Percentiles rank a stretch among this genome's conserved stretches.
Conservation (phyloP, 306 rosid genomes). For the Cercis canadensis region DNA sequence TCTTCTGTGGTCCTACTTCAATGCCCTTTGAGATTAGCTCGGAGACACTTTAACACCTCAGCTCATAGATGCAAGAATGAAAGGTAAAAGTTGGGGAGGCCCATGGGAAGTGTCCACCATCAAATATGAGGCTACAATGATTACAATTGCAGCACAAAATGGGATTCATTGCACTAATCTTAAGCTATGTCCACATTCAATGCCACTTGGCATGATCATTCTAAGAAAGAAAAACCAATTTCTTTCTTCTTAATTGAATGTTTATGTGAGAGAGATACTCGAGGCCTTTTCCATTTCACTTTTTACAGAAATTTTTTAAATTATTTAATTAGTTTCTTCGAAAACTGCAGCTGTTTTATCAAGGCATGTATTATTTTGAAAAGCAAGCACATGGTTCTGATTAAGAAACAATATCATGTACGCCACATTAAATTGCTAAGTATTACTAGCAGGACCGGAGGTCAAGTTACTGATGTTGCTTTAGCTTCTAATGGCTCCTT, state of each 20-base stretch:
- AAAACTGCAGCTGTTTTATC: slow-evolving; percentile 25
- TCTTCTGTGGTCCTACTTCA: slow-evolving; percentile 41
- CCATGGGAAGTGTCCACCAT: slow-evolving; percentile 35
- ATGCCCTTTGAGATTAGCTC: slow-evolving; percentile 62
- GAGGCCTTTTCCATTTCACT: slow-evolving; percentile 40
- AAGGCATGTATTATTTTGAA: slow-evolving; percentile 32
- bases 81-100: slow-evolving; percentile 29
- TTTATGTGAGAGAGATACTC: slow-evolving; percentile 39
- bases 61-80: slow-evolving; percentile 32
- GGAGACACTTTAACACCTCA: slow-evolving; percentile 51
- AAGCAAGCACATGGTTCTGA: slow-evolving; percentile 51
- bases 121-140: slow-evolving; percentile 39
- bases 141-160: slow-evolving; percentile 26
- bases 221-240: slow-evolving; percentile 18
- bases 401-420: slow-evolving; percentile 43
- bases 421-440: slow-evolving; percentile 40
- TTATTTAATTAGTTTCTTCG: slow-evolving; percentile 36
- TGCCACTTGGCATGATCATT: slow-evolving; percentile 37
- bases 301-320: slow-evolving; percentile 29
- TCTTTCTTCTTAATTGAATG: neutral
- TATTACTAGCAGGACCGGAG: slow-evolving; percentile 41
- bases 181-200: slow-evolving; percentile 44
- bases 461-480: slow-evolving; percentile 40
- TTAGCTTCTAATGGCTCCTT: slow-evolving; percentile 13
- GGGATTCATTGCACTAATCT: slow-evolving; percentile 50